Evolutionary conservation across 148 eudicot species (phyloP), one percentile per base, ranked within the genome.

Genomic region (Rhododendron kiyosumense): DNA sequence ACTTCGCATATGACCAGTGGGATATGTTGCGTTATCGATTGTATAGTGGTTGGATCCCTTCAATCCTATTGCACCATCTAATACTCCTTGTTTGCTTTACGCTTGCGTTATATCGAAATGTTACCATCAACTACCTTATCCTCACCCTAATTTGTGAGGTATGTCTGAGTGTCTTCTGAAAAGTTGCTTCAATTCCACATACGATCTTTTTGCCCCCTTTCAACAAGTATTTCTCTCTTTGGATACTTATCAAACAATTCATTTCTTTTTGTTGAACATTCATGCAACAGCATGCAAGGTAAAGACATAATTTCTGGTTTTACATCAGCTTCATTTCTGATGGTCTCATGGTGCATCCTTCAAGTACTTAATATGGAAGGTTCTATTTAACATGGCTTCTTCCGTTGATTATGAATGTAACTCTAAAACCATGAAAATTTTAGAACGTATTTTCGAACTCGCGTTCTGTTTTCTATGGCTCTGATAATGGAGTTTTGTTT

Each of bases 131-230:
- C 95, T 96, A 96, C 87, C 98, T 96, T 71, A 93, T 96, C 86
- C 95, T 96, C 85, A 95, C 99, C 74, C 93, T 96, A 41, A 92
- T 96, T 51, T 96, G 99, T 78, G 98, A 96, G 98, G 98, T 96
- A 91, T 63, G 83, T 41, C 34, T 18, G 28, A 74, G 5, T 49
- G 48, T 76, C 57, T 38, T 75, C 74, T 2, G 9, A n/a, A 82
- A 74, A 63, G 24, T 59, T 78, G 20, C 41, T 79, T 83, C 43
- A 48, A n/a, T 32, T 79, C 61, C 45, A 26, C 7, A 14, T 48
- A 14, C 59, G 26, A 73, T 69, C 34, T 26, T 20, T 73, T 34
- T 59, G 28, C 5, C 28, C 30, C 49, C 43, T 71, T 26, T 22
- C 28, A 20, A 18, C n/a, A 9, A 49, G 17, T 75, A 75, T 57